phyloP scores from a whole-genome alignment of 1,284 basidiomycete species.

The Ceratobasidium sp. region DNA sequence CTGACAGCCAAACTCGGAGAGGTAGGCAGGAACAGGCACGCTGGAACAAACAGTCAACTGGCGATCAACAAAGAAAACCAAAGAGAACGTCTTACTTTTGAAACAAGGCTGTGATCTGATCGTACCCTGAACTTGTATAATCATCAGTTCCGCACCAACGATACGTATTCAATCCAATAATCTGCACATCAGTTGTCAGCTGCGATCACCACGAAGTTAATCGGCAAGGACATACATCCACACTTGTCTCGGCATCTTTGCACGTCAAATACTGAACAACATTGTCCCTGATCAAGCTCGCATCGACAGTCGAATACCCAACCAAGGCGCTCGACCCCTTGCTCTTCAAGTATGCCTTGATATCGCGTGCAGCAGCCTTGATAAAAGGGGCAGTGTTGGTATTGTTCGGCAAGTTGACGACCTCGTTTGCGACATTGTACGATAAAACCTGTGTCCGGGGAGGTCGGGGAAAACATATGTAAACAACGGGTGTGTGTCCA shows the following conservation, averaged over 20 bases:
- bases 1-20: slow-evolving; percentile 78
- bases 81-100: slow-evolving; percentile 56
- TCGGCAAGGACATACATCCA: slow-evolving; percentile 63
- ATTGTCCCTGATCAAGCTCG: slow-evolving; percentile 33
- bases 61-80: not conserved
- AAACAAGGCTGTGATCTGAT: slow-evolving; percentile 59
- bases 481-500: slow-evolving; percentile 11
- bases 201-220: not conserved
- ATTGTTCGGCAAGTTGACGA: slow-evolving; percentile 68
- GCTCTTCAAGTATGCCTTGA: slow-evolving; percentile 71
- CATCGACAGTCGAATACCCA: slow-evolving; percentile 43
- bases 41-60: not conserved
- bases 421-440: slow-evolving; percentile 93
- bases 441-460: slow-evolving; percentile 49
- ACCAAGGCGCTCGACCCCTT: slow-evolving; percentile 38
- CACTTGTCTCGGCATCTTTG: slow-evolving; percentile 72
- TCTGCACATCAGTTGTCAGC: slow-evolving; percentile 22
- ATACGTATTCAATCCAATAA: slow-evolving; percentile 41
- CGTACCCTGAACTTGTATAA: slow-evolving; percentile 67
- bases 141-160: slow-evolving; percentile 77
- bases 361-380: slow-evolving; percentile 90
- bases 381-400: slow-evolving; percentile 81
- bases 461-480: slow-evolving; percentile 4
- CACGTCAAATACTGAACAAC: slow-evolving; percentile 76
- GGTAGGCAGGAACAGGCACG: slow-evolving; percentile 81